A percentile compares a stretch with the other conserved stretches of the same genome.
Evolutionary conservation across 2,329 filamentous ascomycete genomes (phyloP).

Genomic region (Sphaerulina populicola): DNA sequence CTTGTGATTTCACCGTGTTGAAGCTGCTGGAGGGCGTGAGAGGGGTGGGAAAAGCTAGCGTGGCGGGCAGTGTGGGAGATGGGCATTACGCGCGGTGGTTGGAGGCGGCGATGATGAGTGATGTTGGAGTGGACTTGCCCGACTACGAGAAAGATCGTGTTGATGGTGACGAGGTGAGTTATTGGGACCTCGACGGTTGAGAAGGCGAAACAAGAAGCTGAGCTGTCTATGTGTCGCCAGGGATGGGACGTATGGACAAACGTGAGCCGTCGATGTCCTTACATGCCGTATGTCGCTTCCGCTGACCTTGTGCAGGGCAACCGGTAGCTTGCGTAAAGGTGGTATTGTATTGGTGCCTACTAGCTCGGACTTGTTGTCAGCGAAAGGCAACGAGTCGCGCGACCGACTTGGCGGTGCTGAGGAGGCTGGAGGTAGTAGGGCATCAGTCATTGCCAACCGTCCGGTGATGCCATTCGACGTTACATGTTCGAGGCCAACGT

Average conservation of each 20-base stretch:
- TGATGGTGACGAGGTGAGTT: constrained; percentile 14
- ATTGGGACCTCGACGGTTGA: constrained; percentile 8
- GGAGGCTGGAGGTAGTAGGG: too few relatives aligned
- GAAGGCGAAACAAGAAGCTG: neutral
- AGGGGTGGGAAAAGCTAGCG: constrained; percentile 38
- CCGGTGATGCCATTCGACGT: too few relatives aligned
- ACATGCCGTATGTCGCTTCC: neutral
- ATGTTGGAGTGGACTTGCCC: constrained; percentile 26
- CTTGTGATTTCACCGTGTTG: constrained; percentile 38
- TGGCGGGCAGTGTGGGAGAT: constrained; percentile 39
- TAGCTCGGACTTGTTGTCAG: too few relatives aligned
- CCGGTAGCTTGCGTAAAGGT: neutral
- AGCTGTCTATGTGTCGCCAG: neutral
- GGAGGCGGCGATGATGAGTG: constrained; percentile 39
- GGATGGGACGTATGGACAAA: constrained; percentile 8
- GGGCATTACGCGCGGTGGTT: constrained; percentile 38
- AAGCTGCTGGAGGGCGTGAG: constrained; percentile 41
- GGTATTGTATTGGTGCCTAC: too few relatives aligned
- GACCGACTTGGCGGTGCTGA: too few relatives aligned
- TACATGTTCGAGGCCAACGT: too few relatives aligned
- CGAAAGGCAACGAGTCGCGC: too few relatives aligned
- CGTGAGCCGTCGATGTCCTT: neutral
- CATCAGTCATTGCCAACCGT: too few relatives aligned
- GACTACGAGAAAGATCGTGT: constrained; percentile 18
- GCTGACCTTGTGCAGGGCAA: constrained; percentile 2